Evolutionary conservation across 2,329 filamentous ascomycete genomes (phyloP).

Genomic region (Hypomyces perniciosus): DNA sequence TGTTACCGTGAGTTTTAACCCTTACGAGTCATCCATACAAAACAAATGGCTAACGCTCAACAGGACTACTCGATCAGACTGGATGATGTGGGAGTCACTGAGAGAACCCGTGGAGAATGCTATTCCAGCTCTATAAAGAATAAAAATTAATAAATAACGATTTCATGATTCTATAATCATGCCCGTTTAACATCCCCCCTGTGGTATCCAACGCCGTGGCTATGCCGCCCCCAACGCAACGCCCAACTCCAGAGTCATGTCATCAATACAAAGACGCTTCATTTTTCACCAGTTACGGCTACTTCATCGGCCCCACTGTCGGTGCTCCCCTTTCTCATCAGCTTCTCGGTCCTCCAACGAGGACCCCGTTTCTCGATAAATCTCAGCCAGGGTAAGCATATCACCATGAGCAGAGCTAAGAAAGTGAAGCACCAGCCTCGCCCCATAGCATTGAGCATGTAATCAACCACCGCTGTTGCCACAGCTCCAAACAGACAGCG

Average conservation of each 20-base stretch:
- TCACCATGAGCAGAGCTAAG: constrained; percentile 44
- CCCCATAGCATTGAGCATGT: constrained; percentile 52
- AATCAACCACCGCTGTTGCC: constrained; percentile 52
- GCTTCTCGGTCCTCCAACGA: constrained; percentile 45
- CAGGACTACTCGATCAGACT: constrained; percentile 92
- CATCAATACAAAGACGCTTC: neutral
- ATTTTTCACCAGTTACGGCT: neutral
- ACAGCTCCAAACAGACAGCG: constrained; percentile 56
- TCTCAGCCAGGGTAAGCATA: constrained; percentile 43
- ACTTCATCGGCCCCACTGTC: neutral
- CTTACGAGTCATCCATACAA: neutral
- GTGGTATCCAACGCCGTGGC: constrained; percentile 11
- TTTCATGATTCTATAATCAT: neutral
- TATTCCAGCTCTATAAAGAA: constrained; percentile 51
- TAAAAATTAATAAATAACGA: neutral
- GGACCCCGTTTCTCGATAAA: constrained; percentile 44
- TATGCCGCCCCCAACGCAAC: constrained; percentile 8
- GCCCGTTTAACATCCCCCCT: neutral
- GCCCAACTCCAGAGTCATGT: neutral
- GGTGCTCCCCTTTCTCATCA: constrained; percentile 28
- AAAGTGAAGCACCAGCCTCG: constrained; percentile 59
- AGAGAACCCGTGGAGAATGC: constrained; percentile 62
- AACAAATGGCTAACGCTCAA: constrained; percentile 1
- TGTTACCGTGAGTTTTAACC: constrained; percentile 66
- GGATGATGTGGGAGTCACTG: constrained; percentile 89